Evolutionary conservation across 352 stramenopile genomes (phyloP), one percentile per base, ranked within the genome.

Genomic region (Plasmopara viticola): DNA sequence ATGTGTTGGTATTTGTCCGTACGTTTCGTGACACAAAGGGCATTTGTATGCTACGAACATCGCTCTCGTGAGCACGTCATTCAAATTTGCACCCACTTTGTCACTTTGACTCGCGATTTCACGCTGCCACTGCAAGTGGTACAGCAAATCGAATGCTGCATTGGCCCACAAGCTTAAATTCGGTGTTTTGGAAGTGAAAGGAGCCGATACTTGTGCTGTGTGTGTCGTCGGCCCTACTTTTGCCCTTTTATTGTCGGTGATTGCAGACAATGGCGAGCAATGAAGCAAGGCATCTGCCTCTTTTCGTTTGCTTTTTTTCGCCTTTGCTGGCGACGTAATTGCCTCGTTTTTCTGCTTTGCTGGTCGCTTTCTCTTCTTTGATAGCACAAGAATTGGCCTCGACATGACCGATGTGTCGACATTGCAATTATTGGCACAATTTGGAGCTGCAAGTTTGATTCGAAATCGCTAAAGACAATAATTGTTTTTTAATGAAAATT

Each of bases 301-400:
- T 46, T 49, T 51, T 25, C 35, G 60, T 10, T 74, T 83, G 13
- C 50, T 51, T 33, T 83, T 86, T 48, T 89, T 89, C 9, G 15
- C 44, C 29, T 66, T 78, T 2, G 52, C 64, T 17, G 69, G 53
- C 2, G 49, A 53, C 15, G 13, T 37, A 14, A 72, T 43, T 0
- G 40, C 66, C 13, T 84, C 70, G 6, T 42, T 52, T 14, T 81
- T 67, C 1, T 62, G 49, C 50, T 83, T 89, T 30, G 77, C 74
- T 6, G 64, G 66, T 0, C 78, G 72, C 48, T 88, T 86, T 59
- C 87, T 89, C 72, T 88, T 78, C 67, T 84, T 89, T 25, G 78
- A 89, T 15, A 89, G 48, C 28, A 89, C 75, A 9, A 86, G 59
- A 10, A 89, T 72, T 2, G 71, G 58, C 3, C 73, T 60, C 5